A percentile compares a stretch with the other conserved stretches of the same genome.
Evolutionary conservation across 1,284 basidiomycete species (phyloP).

Genomic region (Pterulicium gracile): DNA sequence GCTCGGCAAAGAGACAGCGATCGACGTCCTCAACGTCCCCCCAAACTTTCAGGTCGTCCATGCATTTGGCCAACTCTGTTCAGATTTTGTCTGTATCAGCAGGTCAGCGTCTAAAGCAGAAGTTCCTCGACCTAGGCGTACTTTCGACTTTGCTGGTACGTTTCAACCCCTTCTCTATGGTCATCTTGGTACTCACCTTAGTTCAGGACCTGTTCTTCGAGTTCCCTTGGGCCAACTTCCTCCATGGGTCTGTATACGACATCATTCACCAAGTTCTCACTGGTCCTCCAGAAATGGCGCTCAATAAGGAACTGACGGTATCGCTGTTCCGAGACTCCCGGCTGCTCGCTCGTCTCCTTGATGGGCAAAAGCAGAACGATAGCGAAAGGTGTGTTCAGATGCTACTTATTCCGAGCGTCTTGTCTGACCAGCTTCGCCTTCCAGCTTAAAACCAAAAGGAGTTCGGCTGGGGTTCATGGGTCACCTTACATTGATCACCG

Average conservation of each 20-base stretch:
- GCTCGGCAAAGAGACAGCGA: neutral
- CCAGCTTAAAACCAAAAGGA: slow-evolving; percentile 53
- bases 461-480: slow-evolving; percentile 94
- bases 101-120: slow-evolving; percentile 73
- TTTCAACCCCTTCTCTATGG: slow-evolving; percentile 10
- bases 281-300: slow-evolving; percentile 65
- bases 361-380: slow-evolving; percentile 76
- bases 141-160: slow-evolving; percentile 67
- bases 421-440: slow-evolving; percentile 8
- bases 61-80: neutral
- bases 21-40: neutral
- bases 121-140: slow-evolving; percentile 64
- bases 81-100: slow-evolving; percentile 27
- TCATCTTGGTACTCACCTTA: slow-evolving; percentile 2
- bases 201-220: slow-evolving; percentile 86
- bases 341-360: slow-evolving; percentile 75
- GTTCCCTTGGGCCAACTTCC: slow-evolving; percentile 96
- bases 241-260: slow-evolving; percentile 97
- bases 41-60: neutral
- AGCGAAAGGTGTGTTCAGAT: slow-evolving; percentile 43
- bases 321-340: slow-evolving; percentile 73
- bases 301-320: slow-evolving; percentile 74
- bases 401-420: slow-evolving; percentile 5
- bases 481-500: slow-evolving; percentile 87
- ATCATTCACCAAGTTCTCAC: slow-evolving; percentile 93